Percentiles rank a stretch among this genome's conserved stretches.
Conservation (phyloP, 768 basidiomycete species). For the Serendipita sp. region DNA sequence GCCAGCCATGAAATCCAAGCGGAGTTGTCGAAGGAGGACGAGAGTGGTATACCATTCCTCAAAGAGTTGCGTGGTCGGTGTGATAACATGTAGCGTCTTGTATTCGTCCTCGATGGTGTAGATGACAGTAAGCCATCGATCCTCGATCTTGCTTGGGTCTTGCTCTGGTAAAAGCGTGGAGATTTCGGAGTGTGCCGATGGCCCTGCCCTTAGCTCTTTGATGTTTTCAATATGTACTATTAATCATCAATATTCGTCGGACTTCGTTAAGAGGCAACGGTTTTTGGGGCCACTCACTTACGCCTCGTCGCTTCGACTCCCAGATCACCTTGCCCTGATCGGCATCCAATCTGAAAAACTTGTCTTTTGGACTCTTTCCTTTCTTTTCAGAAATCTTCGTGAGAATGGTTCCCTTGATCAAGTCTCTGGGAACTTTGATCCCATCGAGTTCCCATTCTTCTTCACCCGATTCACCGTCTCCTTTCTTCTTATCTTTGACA, state of each 20-base stretch:
- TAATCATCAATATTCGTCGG: background rate
- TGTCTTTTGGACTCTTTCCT: conserved; percentile 39
- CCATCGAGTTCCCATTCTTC: background rate
- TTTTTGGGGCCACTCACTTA: conserved; percentile 39
- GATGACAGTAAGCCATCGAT: conserved; percentile 76
- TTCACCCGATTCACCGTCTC: background rate
- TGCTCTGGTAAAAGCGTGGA: conserved; percentile 48
- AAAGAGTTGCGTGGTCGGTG: conserved; percentile 46
- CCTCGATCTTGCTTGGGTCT: conserved; percentile 30
- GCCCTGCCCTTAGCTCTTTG: conserved; percentile 67
- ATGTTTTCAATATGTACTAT: conserved; percentile 75
- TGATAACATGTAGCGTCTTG: conserved; percentile 77
- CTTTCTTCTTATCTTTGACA: background rate
- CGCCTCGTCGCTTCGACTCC: conserved; percentile 52
- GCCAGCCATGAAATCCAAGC: background rate
- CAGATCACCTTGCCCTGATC: conserved; percentile 71
- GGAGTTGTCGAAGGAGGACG: background rate
- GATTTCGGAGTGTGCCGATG: conserved; percentile 56
- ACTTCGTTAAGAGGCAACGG: background rate
- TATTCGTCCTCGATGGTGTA: conserved; percentile 63
- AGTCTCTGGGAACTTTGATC: background rate
- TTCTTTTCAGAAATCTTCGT: conserved; percentile 71
- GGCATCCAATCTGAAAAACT: conserved; percentile 52
- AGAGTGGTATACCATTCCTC: conserved; percentile 12
- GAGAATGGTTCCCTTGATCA: conserved; percentile 44